Conservation (phyloP, 169 alveolate species). For the Miamiensis avidus region DNA sequence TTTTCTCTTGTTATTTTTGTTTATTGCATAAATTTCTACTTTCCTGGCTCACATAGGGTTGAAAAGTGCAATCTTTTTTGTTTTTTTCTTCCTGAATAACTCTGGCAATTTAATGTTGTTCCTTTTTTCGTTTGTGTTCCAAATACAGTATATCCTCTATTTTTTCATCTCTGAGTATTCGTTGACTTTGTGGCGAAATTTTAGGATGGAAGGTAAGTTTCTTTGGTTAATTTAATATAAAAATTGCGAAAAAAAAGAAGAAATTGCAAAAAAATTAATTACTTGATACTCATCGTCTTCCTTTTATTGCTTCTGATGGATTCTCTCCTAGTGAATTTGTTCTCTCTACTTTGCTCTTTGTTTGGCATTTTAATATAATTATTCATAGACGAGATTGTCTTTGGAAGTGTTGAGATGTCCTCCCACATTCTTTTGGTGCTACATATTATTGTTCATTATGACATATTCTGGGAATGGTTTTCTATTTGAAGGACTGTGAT, state of each 20-base stretch:
- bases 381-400: no score
- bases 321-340: no score
- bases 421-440: no score
- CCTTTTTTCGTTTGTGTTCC: background rate
- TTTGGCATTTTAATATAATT: background rate
- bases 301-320: background rate
- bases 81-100: background rate
- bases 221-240: no score
- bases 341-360: no score
- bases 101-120: background rate
- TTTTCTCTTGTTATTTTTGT: background rate
- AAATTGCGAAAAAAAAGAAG: no score
- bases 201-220: background rate
- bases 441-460: no score
- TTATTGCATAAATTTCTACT: background rate
- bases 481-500: no score
- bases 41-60: background rate
- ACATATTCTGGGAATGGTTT: no score
- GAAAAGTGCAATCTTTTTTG: background rate
- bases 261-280: no score
- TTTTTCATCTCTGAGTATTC: background rate
- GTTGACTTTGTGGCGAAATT: background rate
- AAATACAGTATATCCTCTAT: background rate
- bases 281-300: background rate
- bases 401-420: no score